Evolutionary conservation across 768 basidiomycete genomes (phyloP).

Genomic region (Gloeophyllum trabeum): DNA sequence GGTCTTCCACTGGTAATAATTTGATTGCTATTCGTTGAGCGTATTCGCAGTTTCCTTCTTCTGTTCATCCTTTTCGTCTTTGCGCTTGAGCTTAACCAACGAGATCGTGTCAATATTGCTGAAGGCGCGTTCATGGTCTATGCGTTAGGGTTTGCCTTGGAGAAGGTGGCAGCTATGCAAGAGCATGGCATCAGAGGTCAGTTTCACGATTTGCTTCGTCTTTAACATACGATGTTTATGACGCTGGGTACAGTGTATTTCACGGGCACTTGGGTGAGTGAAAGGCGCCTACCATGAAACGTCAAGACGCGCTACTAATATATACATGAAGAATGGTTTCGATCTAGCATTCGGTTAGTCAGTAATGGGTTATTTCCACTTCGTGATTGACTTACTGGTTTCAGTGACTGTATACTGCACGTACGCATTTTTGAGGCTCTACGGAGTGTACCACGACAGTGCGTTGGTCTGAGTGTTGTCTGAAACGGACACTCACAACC

Average conservation of each 20-base stretch:
- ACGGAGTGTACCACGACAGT: constrained; percentile 68
- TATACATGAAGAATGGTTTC: constrained; percentile 64
- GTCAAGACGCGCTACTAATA: constrained; percentile 5
- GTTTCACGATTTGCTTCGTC: constrained; percentile 1
- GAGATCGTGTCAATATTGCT: constrained; percentile 45
- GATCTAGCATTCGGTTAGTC: constrained; percentile 76
- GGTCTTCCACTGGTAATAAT: constrained; percentile 5
- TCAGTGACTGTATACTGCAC: constrained; percentile 68
- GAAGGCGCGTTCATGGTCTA: constrained; percentile 76
- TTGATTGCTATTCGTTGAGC: constrained; percentile 2
- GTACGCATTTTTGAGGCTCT: constrained; percentile 67
- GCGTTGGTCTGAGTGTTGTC: constrained; percentile 11
- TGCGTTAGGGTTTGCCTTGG: constrained; percentile 75
- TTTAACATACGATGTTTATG: background rate
- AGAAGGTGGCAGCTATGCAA: constrained; percentile 91
- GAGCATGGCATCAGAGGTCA: constrained; percentile 87
- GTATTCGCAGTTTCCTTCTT: constrained; percentile 51
- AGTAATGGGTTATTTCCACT: background rate
- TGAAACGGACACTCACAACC: constrained; percentile 3
- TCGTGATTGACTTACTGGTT: too few relatives aligned
- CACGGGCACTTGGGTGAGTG: constrained; percentile 71
- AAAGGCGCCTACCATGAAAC: constrained; percentile 1
- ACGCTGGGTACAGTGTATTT: constrained; percentile 46
- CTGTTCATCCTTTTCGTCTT: constrained; percentile 72
- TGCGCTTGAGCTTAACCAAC: constrained; percentile 65